These are phyloP conservation scores for Elongisporangium anandrum DNA, from an alignment of 352 stramenopile species.

Conservation along the genomic window DNA sequence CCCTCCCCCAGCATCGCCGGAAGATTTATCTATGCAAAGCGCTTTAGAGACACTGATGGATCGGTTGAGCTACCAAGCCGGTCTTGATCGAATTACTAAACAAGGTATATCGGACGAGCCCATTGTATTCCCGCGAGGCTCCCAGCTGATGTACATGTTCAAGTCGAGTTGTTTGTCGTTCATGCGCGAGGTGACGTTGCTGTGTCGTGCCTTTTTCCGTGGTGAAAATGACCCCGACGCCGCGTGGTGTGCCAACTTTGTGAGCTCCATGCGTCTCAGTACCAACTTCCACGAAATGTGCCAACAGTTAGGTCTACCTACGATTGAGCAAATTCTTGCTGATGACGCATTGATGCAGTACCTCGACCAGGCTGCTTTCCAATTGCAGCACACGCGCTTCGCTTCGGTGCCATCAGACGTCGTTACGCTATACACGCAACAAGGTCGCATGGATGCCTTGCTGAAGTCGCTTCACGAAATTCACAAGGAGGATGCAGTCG, in stretches of 20 bases:
- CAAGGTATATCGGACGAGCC: neutral
- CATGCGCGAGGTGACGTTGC: constrained; percentile 74
- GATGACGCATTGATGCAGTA: constrained; percentile 51
- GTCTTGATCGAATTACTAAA: constrained; percentile 27
- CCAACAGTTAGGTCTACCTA: constrained; percentile 66
- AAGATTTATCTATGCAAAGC: constrained; percentile 23
- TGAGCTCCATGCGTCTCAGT: constrained; percentile 64
- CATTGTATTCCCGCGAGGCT: constrained; percentile 28
- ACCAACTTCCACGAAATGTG: constrained; percentile 76
- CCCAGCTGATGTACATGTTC: constrained; percentile 64
- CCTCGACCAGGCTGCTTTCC: constrained; percentile 40
- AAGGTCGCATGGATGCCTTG: constrained; percentile 40
- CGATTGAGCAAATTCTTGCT: constrained; percentile 45
- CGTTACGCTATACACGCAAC: constrained; percentile 50
- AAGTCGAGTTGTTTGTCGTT: constrained; percentile 69
- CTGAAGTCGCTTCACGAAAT: constrained; percentile 30
- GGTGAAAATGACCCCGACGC: constrained; percentile 74
- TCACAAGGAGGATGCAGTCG: constrained; percentile 8
- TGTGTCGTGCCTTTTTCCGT: constrained; percentile 73
- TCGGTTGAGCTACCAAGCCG: constrained; percentile 33
- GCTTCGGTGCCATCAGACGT: constrained; percentile 41
- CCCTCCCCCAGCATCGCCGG: neutral
- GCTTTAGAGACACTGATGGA: constrained; percentile 53
- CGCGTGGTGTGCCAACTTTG: constrained; percentile 74
- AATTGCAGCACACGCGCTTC: constrained; percentile 42